Evolutionary conservation across 345 rosid species (phyloP), one percentile per base, ranked within the genome.

Genomic region (Boechera retrofracta): DNA sequence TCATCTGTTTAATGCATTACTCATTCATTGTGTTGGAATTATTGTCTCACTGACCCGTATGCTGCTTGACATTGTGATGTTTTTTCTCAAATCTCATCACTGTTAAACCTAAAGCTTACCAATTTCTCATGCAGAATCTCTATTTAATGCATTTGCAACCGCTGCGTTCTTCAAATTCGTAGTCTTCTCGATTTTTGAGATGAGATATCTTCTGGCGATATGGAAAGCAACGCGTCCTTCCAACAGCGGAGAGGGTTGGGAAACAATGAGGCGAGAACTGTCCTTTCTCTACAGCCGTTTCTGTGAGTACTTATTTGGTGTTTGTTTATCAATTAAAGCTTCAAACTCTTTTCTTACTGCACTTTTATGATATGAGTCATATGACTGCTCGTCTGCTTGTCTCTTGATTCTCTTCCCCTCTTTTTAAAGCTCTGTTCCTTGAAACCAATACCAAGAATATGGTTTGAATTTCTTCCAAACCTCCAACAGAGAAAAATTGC

Each of bases 91-190:
- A 51, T 16, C 10, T 67, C 29, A 26, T 38, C 63, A 53, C 49
- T 73, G 48, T 80, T 41, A 33, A 71, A 72, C 82, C 21, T 58
- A 32, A 76, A 31, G 55, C 48, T 57, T 64, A 39, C 18, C 69
- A 47, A n/a, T 62, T 80, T 71, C 53, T 52, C 39, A 4, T 80
- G 72, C 96, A 95, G 99, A 95, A 74, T 95, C 99, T 77, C 82
- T 95, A 77, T 95, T 95, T 78, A 92, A 95, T 88, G 98, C 99
- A 81, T 95, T 95, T 78, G 99, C 98, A 60, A 92, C 97, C 4
- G 98, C 98, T 12, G 96, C 98, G 61, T 95, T 95, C 85, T 95
- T 95, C 94, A 95, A 95, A 88, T 95, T 95, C 57, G 94, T 92
- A 48, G 96, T 95, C 76, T 95, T 95, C 79, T 95, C 98, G 51